Evolutionary conservation across 768 basidiomycete genomes (phyloP), one percentile per base, ranked within the genome.

Genomic region (Auriscalpium microsporum): DNA sequence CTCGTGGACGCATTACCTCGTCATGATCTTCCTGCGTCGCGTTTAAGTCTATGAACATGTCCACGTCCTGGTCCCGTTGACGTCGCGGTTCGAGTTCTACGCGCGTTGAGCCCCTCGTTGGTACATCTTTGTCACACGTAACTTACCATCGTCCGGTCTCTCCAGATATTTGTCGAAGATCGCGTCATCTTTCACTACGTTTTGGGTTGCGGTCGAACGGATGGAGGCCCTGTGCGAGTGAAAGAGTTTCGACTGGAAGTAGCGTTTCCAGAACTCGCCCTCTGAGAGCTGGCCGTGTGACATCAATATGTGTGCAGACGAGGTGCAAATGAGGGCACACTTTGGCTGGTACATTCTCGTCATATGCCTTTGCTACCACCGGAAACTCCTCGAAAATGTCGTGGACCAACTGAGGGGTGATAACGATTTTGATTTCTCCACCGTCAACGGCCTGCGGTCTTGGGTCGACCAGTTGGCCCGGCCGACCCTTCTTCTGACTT

Each of bases 321-420:
- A 58, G 38, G 40, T 48, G 14, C 54, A 52, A 17, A 21, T 52
- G 44, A 40, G 19, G 11, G 56, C 67, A 58, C 73, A 87, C 94
- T 77, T 89, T 87, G 60, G 71, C 79, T 3, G 95, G 94, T 1
- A 98, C 94, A 62, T 94, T 94, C 65, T 95, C 94, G 57, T 74
- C 85, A 64, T 96, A 95, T 0, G 94, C 95, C 68, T 83, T 88
- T 42, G 87, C 85, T 11, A 98, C 92, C 35, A 96, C 87, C 2
- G 96, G 94, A 67, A 94, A 98, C 72, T 96, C 94, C 60, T 98
- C 94, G 64, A 99, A 99, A 49, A 98, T 93, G 64, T 98, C 95
- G 63, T 90, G 84, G 36, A 95, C 88, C 46, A 97, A 78, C 69
- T 94, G 90, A 14, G 89, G 89, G 3, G 93, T 94, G 48, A 95